A percentile compares a stretch with the other conserved stretches of the same genome.
phyloP scores from a whole-genome alignment of 805 yeast genomes.

The Kregervanrija delftensis region DNA sequence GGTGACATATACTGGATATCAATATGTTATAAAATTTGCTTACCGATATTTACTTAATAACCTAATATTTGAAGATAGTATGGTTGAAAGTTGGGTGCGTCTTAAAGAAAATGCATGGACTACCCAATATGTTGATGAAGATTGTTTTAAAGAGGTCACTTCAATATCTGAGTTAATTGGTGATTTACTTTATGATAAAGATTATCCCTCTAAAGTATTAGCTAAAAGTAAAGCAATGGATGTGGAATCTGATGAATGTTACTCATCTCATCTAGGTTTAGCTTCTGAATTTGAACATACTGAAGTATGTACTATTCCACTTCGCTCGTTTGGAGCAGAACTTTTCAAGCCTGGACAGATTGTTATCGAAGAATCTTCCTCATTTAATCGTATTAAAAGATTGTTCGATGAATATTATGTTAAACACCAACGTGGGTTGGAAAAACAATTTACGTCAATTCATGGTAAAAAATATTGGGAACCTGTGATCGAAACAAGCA shows the following conservation, averaged over 20 bases:
- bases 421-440: conserved; percentile 9
- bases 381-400: conserved; percentile 21
- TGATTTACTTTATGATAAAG: conserved; percentile 32
- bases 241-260: conserved; percentile 32
- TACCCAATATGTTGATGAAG: conserved; percentile 30
- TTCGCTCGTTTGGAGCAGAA: conserved; percentile 10
- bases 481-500: conserved; percentile 11
- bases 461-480: conserved; percentile 27
- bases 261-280: conserved; percentile 34
- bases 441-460: conserved; percentile 18
- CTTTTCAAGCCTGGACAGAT: no score
- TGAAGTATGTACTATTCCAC: conserved; percentile 18
- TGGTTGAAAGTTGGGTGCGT: conserved; percentile 23
- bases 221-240: conserved; percentile 37
- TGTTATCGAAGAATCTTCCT: neutral
- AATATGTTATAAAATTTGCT: conserved; percentile 32
- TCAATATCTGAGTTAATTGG: conserved; percentile 43
- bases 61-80: neutral
- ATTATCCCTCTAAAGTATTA: conserved; percentile 25
- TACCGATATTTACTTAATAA: no score
- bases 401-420: conserved; percentile 24
- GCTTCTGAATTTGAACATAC: conserved; percentile 27
- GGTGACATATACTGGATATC: conserved; percentile 38
- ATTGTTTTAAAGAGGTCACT: conserved; percentile 42
- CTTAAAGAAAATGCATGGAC: conserved; percentile 52